Conservation (phyloP, 768 basidiomycete genomes). For the Leccinellum albellum region DNA sequence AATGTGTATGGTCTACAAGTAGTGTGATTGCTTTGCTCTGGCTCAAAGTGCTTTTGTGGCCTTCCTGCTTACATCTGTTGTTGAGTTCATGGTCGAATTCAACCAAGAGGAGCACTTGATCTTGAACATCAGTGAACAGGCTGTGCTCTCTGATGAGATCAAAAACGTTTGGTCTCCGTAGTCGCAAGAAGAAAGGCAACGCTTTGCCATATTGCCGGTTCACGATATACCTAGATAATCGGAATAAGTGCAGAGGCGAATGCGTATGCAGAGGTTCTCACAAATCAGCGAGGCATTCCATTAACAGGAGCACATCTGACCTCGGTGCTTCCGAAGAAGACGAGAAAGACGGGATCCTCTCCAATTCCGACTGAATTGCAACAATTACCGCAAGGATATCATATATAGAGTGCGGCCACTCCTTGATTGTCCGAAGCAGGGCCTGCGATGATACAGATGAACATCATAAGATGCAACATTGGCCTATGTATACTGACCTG, state of each 20-base stretch:
- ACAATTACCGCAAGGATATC: conserved; percentile 83
- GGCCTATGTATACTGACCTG: conserved; percentile 40
- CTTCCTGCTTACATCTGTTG: conserved; percentile 48
- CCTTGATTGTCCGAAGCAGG: conserved; percentile 70
- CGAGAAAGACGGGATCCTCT: conserved; percentile 53
- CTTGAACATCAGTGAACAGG: conserved; percentile 90
- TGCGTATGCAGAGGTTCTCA: conserved; percentile 31
- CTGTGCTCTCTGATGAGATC: conserved; percentile 92
- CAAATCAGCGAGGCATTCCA: conserved; percentile 94
- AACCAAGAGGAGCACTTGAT: conserved; percentile 87
- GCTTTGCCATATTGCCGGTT: conserved; percentile 95
- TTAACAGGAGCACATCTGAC: conserved; percentile 60
- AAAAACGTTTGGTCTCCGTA: conserved; percentile 87
- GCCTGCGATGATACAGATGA: conserved; percentile 42
- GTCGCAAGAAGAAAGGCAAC: conserved; percentile 80
- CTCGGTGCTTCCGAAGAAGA: conserved; percentile 39
- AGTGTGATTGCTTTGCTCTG: conserved; percentile 80
- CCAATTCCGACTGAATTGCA: conserved; percentile 81
- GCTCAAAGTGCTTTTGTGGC: conserved; percentile 35
- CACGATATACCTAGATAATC: conserved; percentile 60
- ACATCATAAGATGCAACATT: not conserved
- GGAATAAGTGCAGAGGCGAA: not conserved
- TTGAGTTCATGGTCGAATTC: conserved; percentile 91
- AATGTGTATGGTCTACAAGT: conserved; percentile 91
- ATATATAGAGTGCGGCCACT: conserved; percentile 92